Base-by-base conservation (phyloP, 139 green algal species). In the Pseudopediastrum boryanum region DNA sequence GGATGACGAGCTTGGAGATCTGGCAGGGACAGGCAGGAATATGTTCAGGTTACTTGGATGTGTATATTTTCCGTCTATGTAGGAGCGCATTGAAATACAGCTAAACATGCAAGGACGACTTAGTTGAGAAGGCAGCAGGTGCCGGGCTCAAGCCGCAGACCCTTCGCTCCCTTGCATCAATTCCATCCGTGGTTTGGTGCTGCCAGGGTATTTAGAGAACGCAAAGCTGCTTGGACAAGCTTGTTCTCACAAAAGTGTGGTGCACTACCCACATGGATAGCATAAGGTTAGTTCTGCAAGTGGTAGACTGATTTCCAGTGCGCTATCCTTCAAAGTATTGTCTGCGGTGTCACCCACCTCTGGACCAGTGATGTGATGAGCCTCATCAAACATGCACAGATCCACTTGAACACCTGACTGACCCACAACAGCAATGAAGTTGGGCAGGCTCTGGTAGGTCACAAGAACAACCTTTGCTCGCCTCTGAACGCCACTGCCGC, bases 1-100 rank as follows among this genome's bases (percentile, higher is more conserved):
- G n/a, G 41, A 67, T 43, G 31, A 67, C 2, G 31, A 67, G 58
- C 58, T 67, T 67, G n/a, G 58, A 67, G 4, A 67, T 19, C 58
- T 67, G 58, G 19, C 31, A 13, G 12, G n/a, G n/a, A n/a, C n/a
- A n/a, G n/a, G n/a, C n/a, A n/a, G n/a, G n/a, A n/a, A n/a, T n/a
- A n/a, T n/a, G n/a, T n/a, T n/a, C n/a, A n/a, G n/a, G n/a, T n/a
- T n/a, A n/a, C n/a, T n/a, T n/a, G n/a, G n/a, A n/a, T n/a, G n/a
- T n/a, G n/a, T n/a, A n/a, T n/a, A n/a, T n/a, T n/a, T n/a, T n/a
- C n/a, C n/a, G n/a, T n/a, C n/a, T n/a, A n/a, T n/a, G n/a, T n/a
- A n/a, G n/a, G n/a, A n/a, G n/a, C n/a, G n/a, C n/a, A n/a, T n/a
- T n/a, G n/a, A n/a, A n/a, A n/a, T n/a, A n/a, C n/a, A n/a, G n/a